Base-by-base conservation (phyloP, 2,329 filamentous ascomycete genomes). In the Nothophaeocryptopus gaeumannii region DNA sequence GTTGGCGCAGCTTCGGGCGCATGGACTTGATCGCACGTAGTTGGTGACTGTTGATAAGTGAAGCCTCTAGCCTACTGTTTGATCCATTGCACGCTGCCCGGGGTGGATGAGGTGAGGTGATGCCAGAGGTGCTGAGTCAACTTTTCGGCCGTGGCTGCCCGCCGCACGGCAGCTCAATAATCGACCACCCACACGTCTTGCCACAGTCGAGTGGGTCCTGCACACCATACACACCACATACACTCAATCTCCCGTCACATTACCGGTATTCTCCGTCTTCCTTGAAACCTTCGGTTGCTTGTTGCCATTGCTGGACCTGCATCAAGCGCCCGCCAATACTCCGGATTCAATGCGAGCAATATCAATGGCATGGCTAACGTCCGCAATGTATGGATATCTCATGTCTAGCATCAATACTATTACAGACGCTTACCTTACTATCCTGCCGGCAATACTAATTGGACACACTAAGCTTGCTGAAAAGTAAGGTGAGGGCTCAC, bases 391-490 rank as follows among this genome's bases (percentile, higher is more conserved):
- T 47, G 52, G 53, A 31, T 61, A 62, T 39, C 53, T 58, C 12
- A 50, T 57, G 37, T 54, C 56, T n/a, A 47, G 61, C 5, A 56
- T 64, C 45, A 67, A 67, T 42, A 63, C 62, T 15, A 2, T 62
- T 2, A 65, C 63, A 3, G 64, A 67, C 32, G 33, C 57, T 13
- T 66, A 59, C 47, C 43, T 67, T 31, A 62, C 64, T 3, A 40
- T 59, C 9, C 40, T 64, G 5, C 64, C 64, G 5, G 64, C 63
- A 1, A 36, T 66, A 4, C 43, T 67, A 15, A 63, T 67, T n/a
- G 45, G 59, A 31, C 60, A 63, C 38, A 61, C 63, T 29, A 58
- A 49, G 9, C 40, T 58, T 57, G n/a, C 40, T 56, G 10, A 61
- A 55, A 35, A 53, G 51, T 9, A 65, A 64, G 45, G 32, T 62